Percentiles rank a stretch among this genome's conserved stretches.
phyloP scores from a whole-genome alignment of 2,329 filamentous ascomycete genomes.

The Calcarisporium arbuscula region DNA sequence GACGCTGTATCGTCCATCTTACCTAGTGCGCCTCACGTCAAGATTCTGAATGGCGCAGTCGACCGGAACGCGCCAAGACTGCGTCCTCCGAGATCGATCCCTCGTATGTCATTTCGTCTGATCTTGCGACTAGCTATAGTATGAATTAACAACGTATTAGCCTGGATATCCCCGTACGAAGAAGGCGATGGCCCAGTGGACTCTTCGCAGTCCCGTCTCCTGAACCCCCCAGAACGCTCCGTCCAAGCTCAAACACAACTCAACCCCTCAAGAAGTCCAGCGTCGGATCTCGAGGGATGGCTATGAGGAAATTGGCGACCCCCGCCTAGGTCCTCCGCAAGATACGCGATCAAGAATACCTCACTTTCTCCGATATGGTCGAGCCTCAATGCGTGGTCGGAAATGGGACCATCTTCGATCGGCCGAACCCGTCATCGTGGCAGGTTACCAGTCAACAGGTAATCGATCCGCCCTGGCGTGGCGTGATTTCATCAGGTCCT shows the following conservation, averaged over 20 bases:
- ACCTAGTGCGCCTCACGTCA: constrained; percentile 5
- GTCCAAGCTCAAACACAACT: constrained; percentile 36
- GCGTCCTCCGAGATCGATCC: constrained; percentile 21
- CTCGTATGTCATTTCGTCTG: constrained; percentile 15
- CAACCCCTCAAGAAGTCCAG: constrained; percentile 29
- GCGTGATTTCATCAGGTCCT: constrained; percentile 48
- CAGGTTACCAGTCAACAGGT: constrained; percentile 36
- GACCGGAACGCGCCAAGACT: constrained; percentile 13
- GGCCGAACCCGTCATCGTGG: constrained; percentile 53
- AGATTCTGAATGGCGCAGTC: constrained; percentile 10
- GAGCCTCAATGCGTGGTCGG: constrained; percentile 39
- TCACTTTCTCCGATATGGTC: constrained; percentile 41
- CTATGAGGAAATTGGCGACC: constrained; percentile 36
- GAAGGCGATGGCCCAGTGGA: constrained; percentile 29
- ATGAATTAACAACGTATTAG: constrained; percentile 39
- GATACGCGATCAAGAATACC: constrained; percentile 32
- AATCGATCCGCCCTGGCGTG: constrained; percentile 39
- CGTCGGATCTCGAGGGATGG: constrained; percentile 43
- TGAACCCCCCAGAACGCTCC: constrained; percentile 32
- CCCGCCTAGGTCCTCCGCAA: constrained; percentile 26
- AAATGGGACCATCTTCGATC: constrained; percentile 56
- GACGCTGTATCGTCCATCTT: constrained; percentile 9
- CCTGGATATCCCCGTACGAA: constrained; percentile 46
- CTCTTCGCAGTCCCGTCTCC: constrained; percentile 31
- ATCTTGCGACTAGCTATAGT: constrained; percentile 20